These are phyloP conservation scores for Chalciporus sphaerocephalus DNA, from an alignment of 768 basidiomycete species.

Conservation along the genomic window DNA sequence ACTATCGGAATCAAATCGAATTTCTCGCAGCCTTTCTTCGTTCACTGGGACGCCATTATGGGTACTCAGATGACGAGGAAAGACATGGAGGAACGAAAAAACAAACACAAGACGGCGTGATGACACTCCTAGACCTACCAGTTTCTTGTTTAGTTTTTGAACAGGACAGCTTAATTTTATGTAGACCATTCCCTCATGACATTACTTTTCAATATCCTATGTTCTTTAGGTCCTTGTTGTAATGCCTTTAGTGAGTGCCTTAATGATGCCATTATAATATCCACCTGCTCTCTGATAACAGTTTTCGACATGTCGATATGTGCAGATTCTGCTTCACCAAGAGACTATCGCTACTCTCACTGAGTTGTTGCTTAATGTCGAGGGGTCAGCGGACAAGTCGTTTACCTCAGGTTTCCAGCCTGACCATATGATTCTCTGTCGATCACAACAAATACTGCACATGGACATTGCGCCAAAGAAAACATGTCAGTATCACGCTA, in stretches of 20 bases:
- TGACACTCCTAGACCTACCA: background rate
- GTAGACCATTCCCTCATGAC: background rate
- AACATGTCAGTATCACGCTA: no score
- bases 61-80: constrained; percentile 79
- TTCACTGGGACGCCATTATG: constrained; percentile 87
- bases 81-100: constrained; percentile 54
- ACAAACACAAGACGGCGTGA: constrained; percentile 29
- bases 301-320: no score
- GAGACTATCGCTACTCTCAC: no score
- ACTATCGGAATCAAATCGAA: constrained; percentile 91
- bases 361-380: no score
- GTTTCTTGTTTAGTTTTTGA: background rate
- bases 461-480: no score
- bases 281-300: background rate
- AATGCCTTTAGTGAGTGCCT: constrained; percentile 9
- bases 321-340: no score
- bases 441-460: no score
- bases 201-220: background rate
- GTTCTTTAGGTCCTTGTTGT: constrained; percentile 19
- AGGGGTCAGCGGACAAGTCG: no score
- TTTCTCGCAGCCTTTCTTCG: constrained; percentile 93
- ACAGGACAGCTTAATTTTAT: background rate
- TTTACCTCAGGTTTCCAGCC: no score
- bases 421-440: no score
- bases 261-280: constrained; percentile 12